Conservation (phyloP, 805 yeast species). For the Candida endomychidarum region DNA sequence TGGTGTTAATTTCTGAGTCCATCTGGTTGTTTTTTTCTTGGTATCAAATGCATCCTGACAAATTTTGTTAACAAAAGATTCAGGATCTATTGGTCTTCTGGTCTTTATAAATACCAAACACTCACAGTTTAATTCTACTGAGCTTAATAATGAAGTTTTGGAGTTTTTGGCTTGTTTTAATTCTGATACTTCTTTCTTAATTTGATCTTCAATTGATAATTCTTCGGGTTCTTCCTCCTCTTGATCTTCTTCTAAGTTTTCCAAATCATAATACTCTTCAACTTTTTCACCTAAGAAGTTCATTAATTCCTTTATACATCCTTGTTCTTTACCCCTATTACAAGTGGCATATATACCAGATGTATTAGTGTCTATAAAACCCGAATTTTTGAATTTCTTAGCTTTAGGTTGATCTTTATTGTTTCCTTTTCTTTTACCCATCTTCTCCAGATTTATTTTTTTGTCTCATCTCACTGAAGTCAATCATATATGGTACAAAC, state of each 20-base stretch:
- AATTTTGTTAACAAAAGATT: slow-evolving; percentile 58
- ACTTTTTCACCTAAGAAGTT: slow-evolving; percentile 48
- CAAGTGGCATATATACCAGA: slow-evolving; percentile 91
- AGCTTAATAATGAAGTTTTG: slow-evolving; percentile 49
- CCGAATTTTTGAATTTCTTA: slow-evolving; percentile 49
- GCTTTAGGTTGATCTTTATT: slow-evolving; percentile 19
- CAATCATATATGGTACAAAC: background rate
- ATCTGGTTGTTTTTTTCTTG: slow-evolving; percentile 60
- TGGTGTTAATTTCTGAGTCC: slow-evolving; percentile 79
- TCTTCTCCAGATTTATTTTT: slow-evolving; percentile 8
- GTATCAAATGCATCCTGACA: slow-evolving; percentile 59
- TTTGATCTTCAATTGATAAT: slow-evolving; percentile 71
- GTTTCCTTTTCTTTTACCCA: slow-evolving; percentile 32
- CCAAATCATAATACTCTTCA: slow-evolving; percentile 31
- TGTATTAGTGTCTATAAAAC: slow-evolving; percentile 77
- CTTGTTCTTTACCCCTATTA: slow-evolving; percentile 73
- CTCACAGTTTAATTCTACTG: slow-evolving; percentile 71
- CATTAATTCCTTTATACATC: slow-evolving; percentile 72
- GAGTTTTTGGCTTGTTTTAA: slow-evolving; percentile 47
- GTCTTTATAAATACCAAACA: slow-evolving; percentile 85
- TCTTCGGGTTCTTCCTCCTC: slow-evolving; percentile 30
- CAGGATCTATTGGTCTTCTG: slow-evolving; percentile 78
- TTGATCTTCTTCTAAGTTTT: slow-evolving; percentile 25
- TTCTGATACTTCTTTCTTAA: slow-evolving; percentile 67
- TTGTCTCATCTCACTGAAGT: background rate